Base-by-base conservation (phyloP, 768 basidiomycete genomes). In the Scleroderma bovista region DNA sequence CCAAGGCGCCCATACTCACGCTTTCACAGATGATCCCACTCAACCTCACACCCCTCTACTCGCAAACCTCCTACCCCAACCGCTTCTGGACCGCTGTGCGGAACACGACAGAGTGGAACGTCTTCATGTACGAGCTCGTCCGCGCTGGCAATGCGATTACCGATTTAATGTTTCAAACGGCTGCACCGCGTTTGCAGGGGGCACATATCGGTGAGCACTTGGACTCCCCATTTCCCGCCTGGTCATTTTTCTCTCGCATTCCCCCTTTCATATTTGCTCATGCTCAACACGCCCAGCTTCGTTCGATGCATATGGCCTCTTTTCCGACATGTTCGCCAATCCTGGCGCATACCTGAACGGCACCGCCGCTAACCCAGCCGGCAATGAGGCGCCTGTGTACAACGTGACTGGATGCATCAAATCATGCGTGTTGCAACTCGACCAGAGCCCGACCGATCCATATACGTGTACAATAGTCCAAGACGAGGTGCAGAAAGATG, bases 251-350 rank as follows among this genome's bases (percentile, higher is more conserved):
- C n/a, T 19, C 34, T 17, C 31, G 16, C 32, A 17, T 3, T 13
- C 29, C 29, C 16, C 6, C 22, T 13, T 19, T 45, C 20, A 22
- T 8, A 22, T 42, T 41, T 15, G 40, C 15, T 19, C 43, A 22
- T n/a, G 12, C 40, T 6, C 16, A 26, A 32, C 16, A 32, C 7
- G 11, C 10, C 10, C 44, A 83, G 83, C 75, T 1, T 60, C 80
- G 1, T 85, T 84, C 55, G 80, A 84, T 60, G 81, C 83, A 4
- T 73, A 83, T 59, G 69, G 69, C 2, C 70, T 85, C 26, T 83
- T 85, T 60, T 61, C 72, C 16, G 81, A 85, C 57, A 83, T 86
- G 66, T 72, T 73, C 54, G 62, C 66, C 22, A 61, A 75, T 48
- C 83, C 84, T 1, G 54, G 62, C 8, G 53, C 59, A 3, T 85